Base-by-base conservation (phyloP, 1,139 yeast genomes). In the Debaryomyces sp. region DNA sequence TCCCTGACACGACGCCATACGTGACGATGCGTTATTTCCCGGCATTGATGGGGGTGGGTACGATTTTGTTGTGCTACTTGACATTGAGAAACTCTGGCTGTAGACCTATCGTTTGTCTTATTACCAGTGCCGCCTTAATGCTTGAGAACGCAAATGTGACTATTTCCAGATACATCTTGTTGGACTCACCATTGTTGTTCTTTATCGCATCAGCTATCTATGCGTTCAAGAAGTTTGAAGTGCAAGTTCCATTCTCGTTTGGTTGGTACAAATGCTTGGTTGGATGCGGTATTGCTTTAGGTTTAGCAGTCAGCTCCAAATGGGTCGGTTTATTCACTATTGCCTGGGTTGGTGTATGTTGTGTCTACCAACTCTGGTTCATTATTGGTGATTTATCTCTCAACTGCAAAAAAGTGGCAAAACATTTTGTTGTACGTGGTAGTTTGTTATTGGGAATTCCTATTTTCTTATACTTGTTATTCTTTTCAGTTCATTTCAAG, bases 321-420 rank as follows among this genome's bases (percentile, higher is more conserved):
- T 94, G 99, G 98, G 98, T 94, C 43, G 99, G 99, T 47, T 73
- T 94, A 43, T 94, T 94, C 76, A 94, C 99, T 35, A 70, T 92
- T 56, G 91, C 89, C 7, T 95, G 99, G 98, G 82, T 89, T 52
- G 99, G 99, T 43, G 46, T 80, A 5, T 67, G 83, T 54, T 90
- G 96, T 57, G 66, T 85, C 18, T 79, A 83, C 71, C 95, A 89
- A 63, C 69, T 94, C 59, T 92, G 97, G 97, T 82, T 89, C 66
- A 70, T 88, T 52, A 71, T 91, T 62, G 99, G 98, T 56, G 99
- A 95, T 69, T 79, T 92, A 63, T 63, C 80, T 2, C 79, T 89
- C n/a, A 62, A 85, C 10, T 58, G 84, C 7, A 68, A 66, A 33
- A 74, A 77, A 54, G 71, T 86, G 52, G 55, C 67, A 39, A 70